Base-by-base conservation (phyloP, 371 early-diverging fungal genomes). In the Apophysomyces ossiformis region DNA sequence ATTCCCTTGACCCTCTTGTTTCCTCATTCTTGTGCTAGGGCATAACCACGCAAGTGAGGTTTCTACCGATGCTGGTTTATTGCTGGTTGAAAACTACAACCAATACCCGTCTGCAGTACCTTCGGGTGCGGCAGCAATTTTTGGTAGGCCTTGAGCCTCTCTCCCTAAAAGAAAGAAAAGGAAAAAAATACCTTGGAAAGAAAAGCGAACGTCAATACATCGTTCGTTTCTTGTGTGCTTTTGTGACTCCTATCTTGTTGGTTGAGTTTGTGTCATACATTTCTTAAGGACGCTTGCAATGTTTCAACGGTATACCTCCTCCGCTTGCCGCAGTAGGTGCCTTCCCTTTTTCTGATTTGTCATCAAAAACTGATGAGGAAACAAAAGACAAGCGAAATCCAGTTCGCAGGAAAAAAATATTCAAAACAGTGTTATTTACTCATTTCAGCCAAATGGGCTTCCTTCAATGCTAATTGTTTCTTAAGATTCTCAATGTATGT, bases 41-140 rank as follows among this genome's bases (percentile, higher is more conserved):
- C 83, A 82, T 74, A 79, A 76, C 83, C 80, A 78, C 76, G 83
- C 76, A 76, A 74, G 80, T 82, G 83, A 82, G 80, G 83, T 79
- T 69, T 66, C 43, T 76, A 82, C 83, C 72, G 83, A 82, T 79
- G 76, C 83, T 78, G 80, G 83, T 76, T 79, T 79, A 79, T 82
- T 82, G 83, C 83, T 82, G 83, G 80, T 82, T 82, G 83, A 82
- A 82, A 82, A 82, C 83, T 82, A 82, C 74, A 79, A 79, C 83
- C 83, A 82, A 82, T 82, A 75, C 73, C 83, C 83, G 83, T 82
- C 78, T 76, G 70, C 69, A 58, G 75, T 74, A 69, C 78, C 68
- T 61, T 73, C 58, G 47, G 69, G 76, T 72, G 80, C 76, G 66
- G 66, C 66, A 71, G 80, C 83, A 82, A 82, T 82, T 82, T 82